These are phyloP conservation scores for Serendipita indica DNA, from an alignment of 768 basidiomycete genomes.

Conservation along the genomic window DNA sequence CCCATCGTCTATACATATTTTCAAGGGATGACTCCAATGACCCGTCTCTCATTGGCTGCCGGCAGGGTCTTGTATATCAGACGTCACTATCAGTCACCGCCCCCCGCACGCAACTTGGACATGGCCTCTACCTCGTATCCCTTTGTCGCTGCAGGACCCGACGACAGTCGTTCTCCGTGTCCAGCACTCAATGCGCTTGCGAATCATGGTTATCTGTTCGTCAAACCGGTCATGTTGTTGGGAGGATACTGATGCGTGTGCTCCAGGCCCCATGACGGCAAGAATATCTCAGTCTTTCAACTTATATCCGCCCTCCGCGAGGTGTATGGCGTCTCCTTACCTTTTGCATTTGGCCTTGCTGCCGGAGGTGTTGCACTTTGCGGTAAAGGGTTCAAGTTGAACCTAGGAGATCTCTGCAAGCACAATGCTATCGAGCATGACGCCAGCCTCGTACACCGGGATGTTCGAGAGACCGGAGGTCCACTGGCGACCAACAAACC, in stretches of 20 bases:
- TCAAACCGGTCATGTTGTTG: background rate
- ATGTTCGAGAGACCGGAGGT: constrained; percentile 3
- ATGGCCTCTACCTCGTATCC: background rate
- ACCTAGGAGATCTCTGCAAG: background rate
- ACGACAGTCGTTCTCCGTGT: background rate
- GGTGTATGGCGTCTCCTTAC: background rate
- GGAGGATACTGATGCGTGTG: background rate
- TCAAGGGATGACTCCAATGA: no score
- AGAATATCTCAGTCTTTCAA: background rate
- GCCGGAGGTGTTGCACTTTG: background rate
- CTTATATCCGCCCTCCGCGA: background rate
- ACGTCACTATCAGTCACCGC: no score
- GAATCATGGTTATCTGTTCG: background rate
- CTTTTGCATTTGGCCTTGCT: background rate
- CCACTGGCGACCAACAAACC: background rate
- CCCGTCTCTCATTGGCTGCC: no score
- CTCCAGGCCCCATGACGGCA: background rate
- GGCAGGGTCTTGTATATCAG: no score
- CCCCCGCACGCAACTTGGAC: background rate
- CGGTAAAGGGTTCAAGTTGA: background rate
- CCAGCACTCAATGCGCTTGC: constrained; percentile 1
- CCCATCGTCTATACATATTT: no score
- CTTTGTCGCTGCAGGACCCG: background rate
- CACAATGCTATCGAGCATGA: constrained; percentile 8
- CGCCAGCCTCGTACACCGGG: constrained; percentile 7